Conservation (phyloP, 2,329 filamentous ascomycete species). For the Hortaea sp. region DNA sequence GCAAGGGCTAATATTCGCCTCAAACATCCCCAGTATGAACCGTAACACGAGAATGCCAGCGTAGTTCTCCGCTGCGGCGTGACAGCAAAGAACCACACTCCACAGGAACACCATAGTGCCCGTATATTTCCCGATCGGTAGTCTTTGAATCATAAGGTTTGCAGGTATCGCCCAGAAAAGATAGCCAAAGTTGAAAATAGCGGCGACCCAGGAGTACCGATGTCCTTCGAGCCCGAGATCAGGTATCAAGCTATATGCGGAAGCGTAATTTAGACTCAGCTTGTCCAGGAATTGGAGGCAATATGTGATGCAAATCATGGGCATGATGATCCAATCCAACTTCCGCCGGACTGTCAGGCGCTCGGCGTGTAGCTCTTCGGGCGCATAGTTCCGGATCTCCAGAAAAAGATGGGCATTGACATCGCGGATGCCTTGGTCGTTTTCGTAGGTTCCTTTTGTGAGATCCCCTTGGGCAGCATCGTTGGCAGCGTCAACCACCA, state of each 20-base stretch:
- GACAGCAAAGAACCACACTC: constrained; percentile 30
- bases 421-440: constrained; percentile 18
- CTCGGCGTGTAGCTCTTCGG: constrained; percentile 35
- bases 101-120: constrained; percentile 32
- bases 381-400: constrained; percentile 33
- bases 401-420: constrained; percentile 38
- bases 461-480: background rate
- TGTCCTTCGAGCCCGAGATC: constrained; percentile 8
- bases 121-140: constrained; percentile 18
- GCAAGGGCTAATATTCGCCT: constrained; percentile 1
- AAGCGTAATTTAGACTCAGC: constrained; percentile 10
- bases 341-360: constrained; percentile 32
- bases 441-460: background rate
- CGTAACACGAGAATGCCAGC: constrained; percentile 36
- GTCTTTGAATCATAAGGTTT: constrained; percentile 29
- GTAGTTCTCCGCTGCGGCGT: constrained; percentile 29
- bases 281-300: constrained; percentile 16
- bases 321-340: constrained; percentile 39
- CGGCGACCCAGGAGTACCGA: constrained; percentile 17
- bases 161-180: constrained; percentile 32
- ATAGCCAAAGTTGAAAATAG: constrained; percentile 37
- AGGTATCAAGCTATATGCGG: constrained; percentile 1
- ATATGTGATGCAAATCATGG: constrained; percentile 40
- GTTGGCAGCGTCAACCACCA: background rate
- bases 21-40: constrained; percentile 45